Evolutionary conservation across 129 eudicot genomes (phyloP), one percentile per base, ranked within the genome.

Genomic region (Escallonia rubra): DNA sequence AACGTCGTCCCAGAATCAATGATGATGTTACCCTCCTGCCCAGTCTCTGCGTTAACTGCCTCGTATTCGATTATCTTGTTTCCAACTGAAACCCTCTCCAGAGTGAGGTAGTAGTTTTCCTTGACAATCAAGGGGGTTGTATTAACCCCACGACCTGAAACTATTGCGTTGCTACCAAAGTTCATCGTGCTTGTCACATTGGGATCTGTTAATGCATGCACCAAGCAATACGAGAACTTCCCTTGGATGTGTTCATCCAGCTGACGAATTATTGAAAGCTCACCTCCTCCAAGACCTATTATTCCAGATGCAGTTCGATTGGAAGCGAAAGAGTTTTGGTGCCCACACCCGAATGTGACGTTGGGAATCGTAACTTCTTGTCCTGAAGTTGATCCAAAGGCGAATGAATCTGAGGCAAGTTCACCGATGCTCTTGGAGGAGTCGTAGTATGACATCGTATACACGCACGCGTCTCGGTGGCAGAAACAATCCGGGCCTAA

Each of bases 1-100:
- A 74, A 59, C 2, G 84, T 69, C 4, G 84, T 69, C 2, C 84
- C 83, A 0, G 84, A 79, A 54, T 79, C 84, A 8, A 79, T 79
- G 15, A 74, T 69, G 2, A 79, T 79, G 65, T 69, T 79, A 10
- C 84, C 79, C 5, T 60, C 56, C 7, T 59, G 47, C 46, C 7
- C 41, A 16, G 45, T 42, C 41, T 43, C 62, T 3, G 43, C 3
- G 5, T 3, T 4, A 5, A 2, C 2, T 4, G 54, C 2, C 14
- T 63, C 44, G 38, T 52, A 3, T 4, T 59, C 52, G 4, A 48
- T 55, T 10, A 72, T 43, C 34, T 34, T 10, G 4, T 57, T 8
- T 14, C 65, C 71, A 34, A 72, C 57, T 23, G 63, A 38, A 10
- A 72, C 55, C 13, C 77, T 71, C 14, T 55, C 50, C 13, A 73